A percentile compares a stretch with the other conserved stretches of the same genome.
phyloP scores from a whole-genome alignment of 2,329 filamentous ascomycete genomes.

The Podosphaera fusca region DNA sequence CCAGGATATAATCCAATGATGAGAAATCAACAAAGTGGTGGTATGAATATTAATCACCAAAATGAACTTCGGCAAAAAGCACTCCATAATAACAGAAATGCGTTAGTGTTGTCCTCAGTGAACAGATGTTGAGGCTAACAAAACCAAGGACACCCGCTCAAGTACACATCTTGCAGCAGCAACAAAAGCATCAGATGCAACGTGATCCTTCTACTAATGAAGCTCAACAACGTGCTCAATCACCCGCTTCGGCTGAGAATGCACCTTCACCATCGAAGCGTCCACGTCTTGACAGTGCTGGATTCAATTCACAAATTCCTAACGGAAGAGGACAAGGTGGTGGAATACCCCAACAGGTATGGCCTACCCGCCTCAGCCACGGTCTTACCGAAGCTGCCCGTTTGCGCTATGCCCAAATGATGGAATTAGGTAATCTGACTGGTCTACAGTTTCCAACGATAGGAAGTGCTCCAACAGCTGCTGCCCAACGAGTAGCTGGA shows the following conservation, averaged over 20 bases:
- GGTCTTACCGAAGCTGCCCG: conserved; percentile 27
- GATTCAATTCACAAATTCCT: conserved; percentile 45
- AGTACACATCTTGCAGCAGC: conserved; percentile 47
- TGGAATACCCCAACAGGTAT: conserved; percentile 48
- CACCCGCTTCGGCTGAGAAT: conserved; percentile 64
- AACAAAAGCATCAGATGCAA: conserved; percentile 68
- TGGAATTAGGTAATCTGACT: conserved; percentile 52
- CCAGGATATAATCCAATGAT: conserved; percentile 38
- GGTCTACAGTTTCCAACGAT: conserved; percentile 47
- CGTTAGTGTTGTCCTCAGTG: conserved; percentile 25
- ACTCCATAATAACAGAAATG: conserved; percentile 55
- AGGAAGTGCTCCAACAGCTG: conserved; percentile 21
- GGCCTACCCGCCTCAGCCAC: conserved; percentile 27
- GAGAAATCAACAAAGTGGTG: conserved; percentile 33
- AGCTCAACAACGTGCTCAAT: conserved; percentile 49
- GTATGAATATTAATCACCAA: conserved; percentile 32
- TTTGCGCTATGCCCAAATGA: conserved; percentile 43
- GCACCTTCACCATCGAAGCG: conserved; percentile 84
- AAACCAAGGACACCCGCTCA: conserved; percentile 25
- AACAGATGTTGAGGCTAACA: not conserved
- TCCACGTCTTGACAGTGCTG: conserved; percentile 52
- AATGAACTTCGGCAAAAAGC: conserved; percentile 46
- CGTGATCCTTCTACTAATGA: conserved; percentile 70
- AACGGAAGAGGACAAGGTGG: conserved; percentile 43
- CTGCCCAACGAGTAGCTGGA: conserved; percentile 44